Evolutionary conservation across 1,139 yeast species (phyloP), one percentile per base, ranked within the genome.

Genomic region (Magnusiomyces fungicola): DNA sequence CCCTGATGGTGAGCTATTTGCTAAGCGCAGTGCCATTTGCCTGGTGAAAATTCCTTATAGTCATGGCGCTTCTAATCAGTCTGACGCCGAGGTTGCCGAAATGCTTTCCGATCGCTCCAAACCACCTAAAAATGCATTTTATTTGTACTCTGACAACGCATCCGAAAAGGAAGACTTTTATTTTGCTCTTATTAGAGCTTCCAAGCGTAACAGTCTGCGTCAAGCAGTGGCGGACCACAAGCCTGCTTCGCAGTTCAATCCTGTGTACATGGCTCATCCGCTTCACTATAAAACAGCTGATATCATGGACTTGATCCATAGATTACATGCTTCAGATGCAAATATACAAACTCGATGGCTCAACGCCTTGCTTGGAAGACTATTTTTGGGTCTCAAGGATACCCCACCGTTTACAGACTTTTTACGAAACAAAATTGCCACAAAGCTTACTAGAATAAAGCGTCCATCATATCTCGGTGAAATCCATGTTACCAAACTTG

Each of bases 161-260:
- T 75, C 75, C 47, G 90, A 83, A 44, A 90, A 92, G 61, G 98
- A 90, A 64, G 96, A 89, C 62, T 83, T 96, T 86, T 90, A 90
- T 64, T 88, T 88, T 66, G 80, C 87, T 1, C 70, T 90, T 50
- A 74, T 90, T n/a, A 71, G 81, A 51, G 92, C 94, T 1, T 79
- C 94, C 0, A 83, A 83, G 55, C 61, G 63, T 22, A 52, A 53
- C 27, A 47, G 51, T 18, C 46, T 44, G 3, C 47, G 42, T 33
- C 50, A 43, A 23, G 36, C 39, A 30, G 36, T 37, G n/a, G 27
- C 18, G 47, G 45, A 32, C 49, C 44, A 29, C 37, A 45, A 53
- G 40, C 46, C 50, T 3, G 37, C 30, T 16, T 43, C 60, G 52
- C 54, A 56, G 14, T 56, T 63, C 36, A 66, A 67, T 47, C 81